Evolutionary conservation across 2,329 filamentous ascomycete species (phyloP), one percentile per base, ranked within the genome.

Genomic region (Neodidymelliopsis sp.): DNA sequence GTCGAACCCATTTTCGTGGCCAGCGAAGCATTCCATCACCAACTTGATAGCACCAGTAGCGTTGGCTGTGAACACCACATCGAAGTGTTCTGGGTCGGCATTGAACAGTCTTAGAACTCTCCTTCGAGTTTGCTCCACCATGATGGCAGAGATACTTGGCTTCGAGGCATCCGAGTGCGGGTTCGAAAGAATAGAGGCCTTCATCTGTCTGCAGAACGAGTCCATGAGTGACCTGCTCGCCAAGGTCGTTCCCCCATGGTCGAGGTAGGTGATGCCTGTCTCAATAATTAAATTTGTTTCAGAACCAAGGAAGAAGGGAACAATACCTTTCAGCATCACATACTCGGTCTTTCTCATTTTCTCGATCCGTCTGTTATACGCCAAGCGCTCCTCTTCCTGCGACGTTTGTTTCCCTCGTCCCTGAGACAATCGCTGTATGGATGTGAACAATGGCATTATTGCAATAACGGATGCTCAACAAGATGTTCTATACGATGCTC

Each of bases 1-100:
- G 65, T 82, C 79, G 62, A 94, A 96, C 0, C 91, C 90, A 18
- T 76, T 39, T 38, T 69, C 78, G 23, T 78, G 74, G 42, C 85
- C 84, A 38, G 88, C 79, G 59, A 96, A 81, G 3, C 85, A 85
- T 46, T 97, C 93, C 25, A 83, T 80, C 1, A 96, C 88, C 3
- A 97, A 76, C 71, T 97, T 97, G 62, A 95, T 86, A 2, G 85
- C 92, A 2, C 91, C 91, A 0, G 93, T 97, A 12, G 93, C 89
- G 71, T 97, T 97, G 16, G 91, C 85, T n/a, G 94, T 90, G 67
- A 97, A 97, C 1, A 97, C 83, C 2, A 97, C 73, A 62, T 97
- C 92, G 62, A 92, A 97, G 4, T 89, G 79, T 6, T 84, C 81
- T 4, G 91, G 89, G 54, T 90, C 84, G 1, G 91, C 91, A 25